A percentile compares a stretch with the other conserved stretches of the same genome.
These are phyloP conservation scores for Murraya paniculata DNA, from an alignment of 345 rosid genomes.

Conservation along the genomic window DNA sequence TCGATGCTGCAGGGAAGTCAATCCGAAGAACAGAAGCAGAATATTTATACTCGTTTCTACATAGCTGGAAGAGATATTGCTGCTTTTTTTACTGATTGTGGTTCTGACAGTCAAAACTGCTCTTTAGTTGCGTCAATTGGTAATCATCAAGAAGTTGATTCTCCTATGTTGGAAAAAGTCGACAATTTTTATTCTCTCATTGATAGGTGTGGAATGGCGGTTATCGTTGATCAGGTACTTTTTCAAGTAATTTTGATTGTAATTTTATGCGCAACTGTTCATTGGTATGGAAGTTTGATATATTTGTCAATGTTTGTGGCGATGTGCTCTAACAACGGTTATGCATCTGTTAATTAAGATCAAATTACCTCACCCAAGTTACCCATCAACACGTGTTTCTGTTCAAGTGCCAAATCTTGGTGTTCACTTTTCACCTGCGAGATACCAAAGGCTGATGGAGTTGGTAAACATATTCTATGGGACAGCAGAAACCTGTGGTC, in stretches of 20 bases:
- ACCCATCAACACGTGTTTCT: conserved; percentile 87
- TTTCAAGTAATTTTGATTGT: conserved; percentile 16
- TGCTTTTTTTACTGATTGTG: conserved; percentile 78
- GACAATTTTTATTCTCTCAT: conserved; percentile 69
- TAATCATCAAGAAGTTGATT: conserved; percentile 34
- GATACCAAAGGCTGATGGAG: conserved; percentile 75
- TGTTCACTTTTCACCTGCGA: conserved; percentile 86
- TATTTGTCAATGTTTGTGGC: not conserved
- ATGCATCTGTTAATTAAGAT: conserved; percentile 46
- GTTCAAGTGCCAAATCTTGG: conserved; percentile 96
- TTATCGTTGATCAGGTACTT: conserved; percentile 89
- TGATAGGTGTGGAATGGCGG: conserved; percentile 96
- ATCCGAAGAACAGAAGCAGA: conserved; percentile 75
- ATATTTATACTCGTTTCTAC: conserved; percentile 80
- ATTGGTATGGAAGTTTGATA: conserved; percentile 10
- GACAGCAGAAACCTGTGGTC: conserved; percentile 57
- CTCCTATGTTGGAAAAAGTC: conserved; percentile 42
- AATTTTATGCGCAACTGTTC: conserved; percentile 13
- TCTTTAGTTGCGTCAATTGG: conserved; percentile 38
- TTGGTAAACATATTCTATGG: conserved; percentile 55
- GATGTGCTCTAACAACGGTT: conserved; percentile 12
- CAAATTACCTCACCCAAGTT: conserved; percentile 77
- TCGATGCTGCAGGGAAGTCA: conserved; percentile 61
- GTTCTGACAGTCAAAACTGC: conserved; percentile 45
- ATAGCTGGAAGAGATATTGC: conserved; percentile 97